These are phyloP conservation scores for Symbiodinium natans DNA, from an alignment of 73 alveolate species.

Conservation along the genomic window DNA sequence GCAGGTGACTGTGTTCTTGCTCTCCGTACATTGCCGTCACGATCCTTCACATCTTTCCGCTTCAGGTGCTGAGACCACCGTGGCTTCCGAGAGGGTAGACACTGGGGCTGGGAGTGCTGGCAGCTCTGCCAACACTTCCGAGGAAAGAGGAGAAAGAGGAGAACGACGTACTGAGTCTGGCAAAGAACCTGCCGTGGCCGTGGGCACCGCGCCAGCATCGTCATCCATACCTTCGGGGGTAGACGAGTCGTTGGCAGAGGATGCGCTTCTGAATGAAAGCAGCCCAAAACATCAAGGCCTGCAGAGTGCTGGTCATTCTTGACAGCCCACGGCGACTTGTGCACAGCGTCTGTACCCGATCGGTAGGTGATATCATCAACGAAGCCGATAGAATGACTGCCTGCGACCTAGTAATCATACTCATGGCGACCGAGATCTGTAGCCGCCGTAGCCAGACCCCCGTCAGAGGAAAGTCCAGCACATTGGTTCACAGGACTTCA, in stretches of 20 bases:
- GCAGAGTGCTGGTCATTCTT: too few species aligned
- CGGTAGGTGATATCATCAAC: not conserved
- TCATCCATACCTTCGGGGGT: not conserved
- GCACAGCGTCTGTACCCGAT: too few species aligned
- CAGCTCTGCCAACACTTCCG: not conserved
- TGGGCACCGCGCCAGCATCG: not conserved
- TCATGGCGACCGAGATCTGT: too few species aligned
- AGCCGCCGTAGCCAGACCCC: too few species aligned
- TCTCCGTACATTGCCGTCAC: too few species aligned
- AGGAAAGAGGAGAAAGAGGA: not conserved
- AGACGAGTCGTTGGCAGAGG: not conserved
- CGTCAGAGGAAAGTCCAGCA: too few species aligned
- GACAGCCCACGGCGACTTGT: too few species aligned
- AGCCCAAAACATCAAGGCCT: not conserved
- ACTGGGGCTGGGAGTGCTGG: not conserved
- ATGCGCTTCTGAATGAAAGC: not conserved
- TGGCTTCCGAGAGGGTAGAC: not conserved
- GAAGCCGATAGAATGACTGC: conserved; percentile 21
- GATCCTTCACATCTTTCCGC: not conserved
- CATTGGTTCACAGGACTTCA: too few species aligned
- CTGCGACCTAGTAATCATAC: not conserved
- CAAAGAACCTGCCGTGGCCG: not conserved
- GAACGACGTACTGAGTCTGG: not conserved
- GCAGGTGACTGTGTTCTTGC: too few species aligned
- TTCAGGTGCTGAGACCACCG: not conserved